phyloP scores from a whole-genome alignment of 495 filamentous ascomycete species.

The Copromyces sp. region DNA sequence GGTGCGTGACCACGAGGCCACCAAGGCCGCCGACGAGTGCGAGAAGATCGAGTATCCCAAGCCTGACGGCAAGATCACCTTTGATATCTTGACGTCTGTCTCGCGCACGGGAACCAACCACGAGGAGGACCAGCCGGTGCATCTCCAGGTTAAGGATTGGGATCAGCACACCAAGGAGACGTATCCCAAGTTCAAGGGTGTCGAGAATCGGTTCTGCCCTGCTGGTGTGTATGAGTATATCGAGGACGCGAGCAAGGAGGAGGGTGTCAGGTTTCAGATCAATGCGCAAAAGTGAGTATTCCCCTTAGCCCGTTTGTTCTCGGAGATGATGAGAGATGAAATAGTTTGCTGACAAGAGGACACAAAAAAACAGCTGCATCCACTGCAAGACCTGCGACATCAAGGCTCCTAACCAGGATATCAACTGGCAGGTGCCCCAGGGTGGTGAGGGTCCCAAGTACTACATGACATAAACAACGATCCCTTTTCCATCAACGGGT shows the following conservation, averaged over 20 bases:
- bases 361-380: slow-evolving; percentile 57
- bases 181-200: slow-evolving; percentile 79
- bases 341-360: slow-evolving; percentile 3
- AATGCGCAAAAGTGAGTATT: slow-evolving; percentile 87
- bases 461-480: slow-evolving; percentile 59
- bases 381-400: slow-evolving; percentile 99
- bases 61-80: slow-evolving; percentile 85
- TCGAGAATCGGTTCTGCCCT: slow-evolving; percentile 99
- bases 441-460: slow-evolving; percentile 97
- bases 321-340: neutral
- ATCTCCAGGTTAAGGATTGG: slow-evolving; percentile 91
- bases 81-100: slow-evolving; percentile 92
- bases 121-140: slow-evolving; percentile 96
- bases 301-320: neutral
- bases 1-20: slow-evolving; percentile 60
- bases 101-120: slow-evolving; percentile 95
- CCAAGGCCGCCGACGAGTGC: slow-evolving; percentile 68
- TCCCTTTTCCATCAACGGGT: neutral
- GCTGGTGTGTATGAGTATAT: slow-evolving; percentile 98
- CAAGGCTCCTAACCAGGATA: slow-evolving; percentile 92
- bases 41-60: slow-evolving; percentile 93
- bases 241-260: slow-evolving; percentile 71
- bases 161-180: slow-evolving; percentile 72
- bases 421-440: slow-evolving; percentile 92
- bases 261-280: slow-evolving; percentile 92